A percentile compares a stretch with the other conserved stretches of the same genome.
Evolutionary conservation across 2,329 filamentous ascomycete species (phyloP).

Genomic region (Saccharata proteae): DNA sequence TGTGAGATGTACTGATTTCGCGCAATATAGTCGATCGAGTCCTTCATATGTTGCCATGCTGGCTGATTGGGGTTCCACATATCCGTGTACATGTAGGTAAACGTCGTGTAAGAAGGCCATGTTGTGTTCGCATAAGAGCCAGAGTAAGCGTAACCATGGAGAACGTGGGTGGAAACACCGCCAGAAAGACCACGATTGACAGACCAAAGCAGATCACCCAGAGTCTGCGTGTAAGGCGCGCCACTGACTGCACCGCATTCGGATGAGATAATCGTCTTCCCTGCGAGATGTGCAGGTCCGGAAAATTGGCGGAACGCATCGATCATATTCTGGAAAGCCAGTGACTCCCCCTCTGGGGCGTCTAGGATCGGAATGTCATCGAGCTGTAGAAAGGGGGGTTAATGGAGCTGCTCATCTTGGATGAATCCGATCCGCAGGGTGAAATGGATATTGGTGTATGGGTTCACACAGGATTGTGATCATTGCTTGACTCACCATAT

Average conservation of each 20-base stretch:
- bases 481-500: conserved; percentile 18
- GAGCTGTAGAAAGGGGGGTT: no score
- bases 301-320: conserved; percentile 23
- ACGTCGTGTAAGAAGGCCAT: conserved; percentile 37
- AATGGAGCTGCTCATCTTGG: no score
- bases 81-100: conserved; percentile 31
- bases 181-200: conserved; percentile 29
- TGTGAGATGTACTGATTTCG: conserved; percentile 29
- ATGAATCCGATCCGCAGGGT: no score
- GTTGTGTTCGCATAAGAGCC: conserved; percentile 34
- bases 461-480: not conserved
- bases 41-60: conserved; percentile 28
- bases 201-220: conserved; percentile 22
- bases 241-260: conserved; percentile 20
- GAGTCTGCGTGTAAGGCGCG: conserved; percentile 16
- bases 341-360: conserved; percentile 22
- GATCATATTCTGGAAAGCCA: conserved; percentile 20
- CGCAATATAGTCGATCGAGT: conserved; percentile 25
- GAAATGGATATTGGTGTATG: no score
- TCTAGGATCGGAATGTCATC: conserved; percentile 18
- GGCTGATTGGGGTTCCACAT: conserved; percentile 30
- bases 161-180: conserved; percentile 31
- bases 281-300: conserved; percentile 20
- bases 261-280: conserved; percentile 19
- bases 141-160: conserved; percentile 33